Percentiles rank a stretch among this genome's conserved stretches.
These are phyloP conservation scores for Zasmidium angulare DNA, from an alignment of 2,329 filamentous ascomycete species.

Conservation along the genomic window DNA sequence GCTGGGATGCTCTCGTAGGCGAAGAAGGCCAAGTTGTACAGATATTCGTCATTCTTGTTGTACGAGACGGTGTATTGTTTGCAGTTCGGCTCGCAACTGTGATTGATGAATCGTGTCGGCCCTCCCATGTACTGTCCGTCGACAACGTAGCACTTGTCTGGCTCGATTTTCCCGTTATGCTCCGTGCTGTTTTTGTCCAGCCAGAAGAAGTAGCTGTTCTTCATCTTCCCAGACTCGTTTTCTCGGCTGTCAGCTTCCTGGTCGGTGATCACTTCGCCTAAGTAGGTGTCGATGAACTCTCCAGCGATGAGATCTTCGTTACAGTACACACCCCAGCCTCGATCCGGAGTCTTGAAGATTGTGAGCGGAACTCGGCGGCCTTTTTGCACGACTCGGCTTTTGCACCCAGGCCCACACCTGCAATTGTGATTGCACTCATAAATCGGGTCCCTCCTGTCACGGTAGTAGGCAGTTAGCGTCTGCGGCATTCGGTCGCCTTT, in stretches of 20 bases:
- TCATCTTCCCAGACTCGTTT: conserved; percentile 56
- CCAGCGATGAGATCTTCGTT: conserved; percentile 65
- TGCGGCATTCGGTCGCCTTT: conserved; percentile 20
- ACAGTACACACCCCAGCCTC: conserved; percentile 76
- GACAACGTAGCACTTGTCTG: conserved; percentile 46
- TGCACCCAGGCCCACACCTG: conserved; percentile 62
- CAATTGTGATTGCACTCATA: conserved; percentile 80
- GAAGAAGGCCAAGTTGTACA: conserved; percentile 78
- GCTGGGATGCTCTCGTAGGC: conserved; percentile 65
- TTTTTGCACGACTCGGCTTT: conserved; percentile 74
- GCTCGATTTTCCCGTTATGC: conserved; percentile 45
- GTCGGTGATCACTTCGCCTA: conserved; percentile 59
- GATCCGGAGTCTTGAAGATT: conserved; percentile 72
- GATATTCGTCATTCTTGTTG: conserved; percentile 69
- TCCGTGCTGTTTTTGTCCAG: conserved; percentile 69
- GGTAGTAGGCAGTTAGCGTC: conserved; percentile 41
- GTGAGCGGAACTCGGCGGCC: conserved; percentile 70
- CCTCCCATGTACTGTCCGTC: conserved; percentile 75
- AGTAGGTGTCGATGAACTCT: conserved; percentile 77
- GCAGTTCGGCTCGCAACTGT: conserved; percentile 76
- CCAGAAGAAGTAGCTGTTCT: conserved; percentile 76
- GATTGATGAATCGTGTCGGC: conserved; percentile 79
- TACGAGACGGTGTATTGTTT: conserved; percentile 77
- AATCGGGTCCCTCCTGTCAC: conserved; percentile 53
- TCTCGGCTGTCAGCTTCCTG: conserved; percentile 65